These are phyloP conservation scores for Vanilla planifolia DNA, from an alignment of 106 monocot species.

Conservation along the genomic window DNA sequence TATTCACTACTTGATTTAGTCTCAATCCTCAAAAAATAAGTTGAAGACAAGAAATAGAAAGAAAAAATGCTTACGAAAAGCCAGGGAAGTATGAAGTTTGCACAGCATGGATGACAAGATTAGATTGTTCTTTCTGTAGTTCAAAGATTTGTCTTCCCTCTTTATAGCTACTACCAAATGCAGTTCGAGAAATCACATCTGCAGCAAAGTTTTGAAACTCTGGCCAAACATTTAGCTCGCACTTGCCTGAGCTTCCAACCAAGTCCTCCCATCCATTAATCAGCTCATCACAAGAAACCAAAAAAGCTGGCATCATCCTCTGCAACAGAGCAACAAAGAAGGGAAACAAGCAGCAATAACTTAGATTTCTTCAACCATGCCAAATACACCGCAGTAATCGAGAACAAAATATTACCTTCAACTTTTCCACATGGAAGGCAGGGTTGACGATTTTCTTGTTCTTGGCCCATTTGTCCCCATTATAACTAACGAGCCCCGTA, in stretches of 20 bases:
- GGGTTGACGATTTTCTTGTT: constrained; percentile 74
- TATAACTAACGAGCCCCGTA: constrained; percentile 35
- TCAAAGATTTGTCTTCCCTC: constrained; percentile 39
- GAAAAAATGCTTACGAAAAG: constrained; percentile 23
- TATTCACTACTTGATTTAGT: too few species aligned
- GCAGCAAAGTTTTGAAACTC: constrained; percentile 53
- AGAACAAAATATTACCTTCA: constrained; percentile 42
- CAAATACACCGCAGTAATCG: background rate
- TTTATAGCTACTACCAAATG: constrained; percentile 39
- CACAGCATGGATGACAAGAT: constrained; percentile 18
- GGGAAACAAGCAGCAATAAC: background rate
- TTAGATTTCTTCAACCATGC: background rate
- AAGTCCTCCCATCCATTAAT: constrained; percentile 22
- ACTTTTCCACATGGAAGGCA: constrained; percentile 73
- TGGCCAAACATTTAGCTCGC: constrained; percentile 43
- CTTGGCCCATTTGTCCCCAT: constrained; percentile 79
- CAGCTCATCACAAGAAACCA: constrained; percentile 25
- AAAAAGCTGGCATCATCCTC: constrained; percentile 17
- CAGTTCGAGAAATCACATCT: constrained; percentile 63
- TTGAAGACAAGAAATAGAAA: background rate
- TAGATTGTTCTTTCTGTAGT: constrained; percentile 31
- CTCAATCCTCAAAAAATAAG: too few species aligned
- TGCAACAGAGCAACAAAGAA: background rate
- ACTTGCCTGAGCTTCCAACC: constrained; percentile 7
- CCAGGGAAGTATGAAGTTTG: constrained; percentile 34